These are phyloP conservation scores for Triticum aestivum DNA, from an alignment of 176 grass and related monocot genomes.

Conservation along the genomic window DNA sequence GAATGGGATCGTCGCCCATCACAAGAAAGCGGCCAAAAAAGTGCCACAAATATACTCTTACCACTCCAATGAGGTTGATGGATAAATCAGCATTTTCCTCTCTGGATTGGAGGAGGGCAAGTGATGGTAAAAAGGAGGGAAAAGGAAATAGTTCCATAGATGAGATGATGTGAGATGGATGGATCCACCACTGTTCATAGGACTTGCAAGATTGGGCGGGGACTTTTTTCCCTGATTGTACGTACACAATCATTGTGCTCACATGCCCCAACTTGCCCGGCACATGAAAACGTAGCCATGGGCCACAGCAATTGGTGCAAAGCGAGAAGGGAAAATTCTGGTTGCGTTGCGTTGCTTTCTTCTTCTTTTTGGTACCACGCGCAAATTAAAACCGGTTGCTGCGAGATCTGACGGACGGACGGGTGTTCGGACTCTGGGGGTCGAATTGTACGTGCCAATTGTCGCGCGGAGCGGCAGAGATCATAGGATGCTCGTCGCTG, in stretches of 20 bases:
- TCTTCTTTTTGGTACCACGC: conserved; percentile 30
- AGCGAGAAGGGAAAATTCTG: background rate
- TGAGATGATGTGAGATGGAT: no score
- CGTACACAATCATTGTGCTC: conserved; percentile 23
- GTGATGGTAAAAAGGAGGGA: no score
- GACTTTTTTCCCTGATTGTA: no score
- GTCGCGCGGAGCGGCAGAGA: background rate
- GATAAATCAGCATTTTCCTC: no score
- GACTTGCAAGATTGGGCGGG: no score
- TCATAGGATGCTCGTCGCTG: background rate
- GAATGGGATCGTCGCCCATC: background rate
- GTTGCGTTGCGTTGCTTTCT: background rate
- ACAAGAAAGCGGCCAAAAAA: background rate
- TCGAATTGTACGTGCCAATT: background rate
- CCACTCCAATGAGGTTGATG: no score
- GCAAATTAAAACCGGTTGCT: background rate
- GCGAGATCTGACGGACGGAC: background rate
- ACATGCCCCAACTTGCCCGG: conserved; percentile 30
- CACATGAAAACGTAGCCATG: background rate
- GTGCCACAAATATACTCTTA: no score
- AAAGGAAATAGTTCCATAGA: no score
- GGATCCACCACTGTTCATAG: no score
- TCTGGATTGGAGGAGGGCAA: no score
- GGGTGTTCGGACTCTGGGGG: conserved; percentile 14
- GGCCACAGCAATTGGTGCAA: conserved; percentile 1